Evolutionary conservation across 78 protist genomes (phyloP).

Genomic region (slime mould (Dictyostelium discoideum)): dicty_2.7 NC_007090.3:657001-657500

Average conservation of each 20-base stretch:
- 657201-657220: constrained; percentile 79
- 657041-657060: too few relatives aligned
- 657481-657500: background rate
- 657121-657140: background rate
- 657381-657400: constrained; percentile 62
- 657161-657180: constrained; percentile 79
- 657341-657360: constrained; percentile 38
- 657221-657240: constrained; percentile 87
- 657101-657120: background rate
- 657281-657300: constrained; percentile 92
- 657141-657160: background rate
- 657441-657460: background rate
- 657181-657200: constrained; percentile 83
- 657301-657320: constrained; percentile 63
- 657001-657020: background rate
- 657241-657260: constrained; percentile 94
- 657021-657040: background rate
- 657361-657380: constrained; percentile 8
- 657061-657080: too few relatives aligned
- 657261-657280: constrained; percentile 97
- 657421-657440: background rate
- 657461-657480: background rate
- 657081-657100: too few relatives aligned
- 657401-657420: constrained; percentile 12
- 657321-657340: background rate